Evolutionary conservation across 208 protist species (phyloP), one percentile per base, ranked within the genome.

Genomic region (Leishmania tarentolae): DNA sequence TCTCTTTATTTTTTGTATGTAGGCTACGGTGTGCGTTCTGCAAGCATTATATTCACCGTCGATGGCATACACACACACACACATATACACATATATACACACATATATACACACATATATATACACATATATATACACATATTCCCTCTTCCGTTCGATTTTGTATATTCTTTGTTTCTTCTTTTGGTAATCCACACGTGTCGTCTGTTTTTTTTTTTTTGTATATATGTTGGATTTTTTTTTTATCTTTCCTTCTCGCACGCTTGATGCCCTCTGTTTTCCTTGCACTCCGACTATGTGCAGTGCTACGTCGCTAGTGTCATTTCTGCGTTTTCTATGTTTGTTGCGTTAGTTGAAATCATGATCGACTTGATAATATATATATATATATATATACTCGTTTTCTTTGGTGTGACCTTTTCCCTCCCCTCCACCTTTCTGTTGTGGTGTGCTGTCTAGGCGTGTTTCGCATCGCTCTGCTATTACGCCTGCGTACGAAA

Each of bases 311-410:
- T 21, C 0, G 15, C 9, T 31, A 2, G 37, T 31, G 15, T 42
- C 13, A 2, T 28, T 13, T 47, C 8, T 47, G 21, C 19, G 31
- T 46, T 24, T 24, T 46, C 0, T 46, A n/a, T 46, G 15, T 8
- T n/a, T 19, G 13, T n/a, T 35, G 9, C n/a, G 8, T 7, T 65
- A 65, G n/a, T 37, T 31, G 59, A 65, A 65, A 13, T 65, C 59
- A 35, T 28, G 66, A 0, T 71, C 6, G 17, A 46, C 40, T 4
- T 21, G 63, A 3, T 42, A 42, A 37, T 42, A 50, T 56, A 37
- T 57, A 59, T 80, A 35, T 52, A 31, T 69, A 74, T 74, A 11
- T 61, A 56, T 69, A 40, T 72, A 9, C 9, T 61, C 15, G 56
- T 66, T 40, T 37, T 8, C 9, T 66, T 37, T 31, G 37, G 3